phyloP scores from a whole-genome alignment of 2,329 filamentous ascomycete genomes.

The Nothopassalora personata region DNA sequence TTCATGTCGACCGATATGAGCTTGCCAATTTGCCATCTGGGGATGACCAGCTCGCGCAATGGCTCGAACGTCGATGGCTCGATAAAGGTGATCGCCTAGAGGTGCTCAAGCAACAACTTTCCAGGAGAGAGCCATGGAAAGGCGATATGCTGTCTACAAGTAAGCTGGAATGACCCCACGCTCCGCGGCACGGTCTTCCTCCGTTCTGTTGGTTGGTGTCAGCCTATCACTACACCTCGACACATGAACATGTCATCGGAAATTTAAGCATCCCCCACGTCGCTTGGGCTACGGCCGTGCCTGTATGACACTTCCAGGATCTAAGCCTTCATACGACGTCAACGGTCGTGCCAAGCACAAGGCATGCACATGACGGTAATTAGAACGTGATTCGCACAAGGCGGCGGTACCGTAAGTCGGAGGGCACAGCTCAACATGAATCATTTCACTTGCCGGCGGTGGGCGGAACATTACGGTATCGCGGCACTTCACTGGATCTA shows the following conservation, averaged over 20 bases:
- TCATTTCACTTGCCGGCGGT: too few species aligned
- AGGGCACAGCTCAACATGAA: too few species aligned
- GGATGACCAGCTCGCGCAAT: conserved; percentile 29
- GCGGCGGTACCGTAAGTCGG: too few species aligned
- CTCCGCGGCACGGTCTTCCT: not conserved
- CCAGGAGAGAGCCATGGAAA: conserved; percentile 13
- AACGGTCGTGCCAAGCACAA: too few species aligned
- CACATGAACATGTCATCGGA: not conserved
- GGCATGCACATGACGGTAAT: too few species aligned
- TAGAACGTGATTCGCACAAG: too few species aligned
- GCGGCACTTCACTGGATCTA: too few species aligned
- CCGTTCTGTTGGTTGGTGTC: not conserved
- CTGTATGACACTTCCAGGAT: too few species aligned
- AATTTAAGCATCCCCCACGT: not conserved
- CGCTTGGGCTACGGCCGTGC: not conserved
- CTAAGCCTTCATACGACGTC: too few species aligned
- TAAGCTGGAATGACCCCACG: not conserved
- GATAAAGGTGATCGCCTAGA: conserved; percentile 34
- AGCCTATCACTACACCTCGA: not conserved
- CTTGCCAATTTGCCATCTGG: conserved; percentile 26
- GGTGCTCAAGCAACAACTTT: conserved; percentile 16
- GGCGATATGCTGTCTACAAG: not conserved
- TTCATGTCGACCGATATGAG: conserved; percentile 32
- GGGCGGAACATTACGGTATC: too few species aligned
- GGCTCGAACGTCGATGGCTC: conserved; percentile 35